Percentiles rank a stretch among this genome's conserved stretches.
These are phyloP conservation scores for Saturnispora halmiae DNA, from an alignment of 805 yeast species.

Conservation along the genomic window DNA sequence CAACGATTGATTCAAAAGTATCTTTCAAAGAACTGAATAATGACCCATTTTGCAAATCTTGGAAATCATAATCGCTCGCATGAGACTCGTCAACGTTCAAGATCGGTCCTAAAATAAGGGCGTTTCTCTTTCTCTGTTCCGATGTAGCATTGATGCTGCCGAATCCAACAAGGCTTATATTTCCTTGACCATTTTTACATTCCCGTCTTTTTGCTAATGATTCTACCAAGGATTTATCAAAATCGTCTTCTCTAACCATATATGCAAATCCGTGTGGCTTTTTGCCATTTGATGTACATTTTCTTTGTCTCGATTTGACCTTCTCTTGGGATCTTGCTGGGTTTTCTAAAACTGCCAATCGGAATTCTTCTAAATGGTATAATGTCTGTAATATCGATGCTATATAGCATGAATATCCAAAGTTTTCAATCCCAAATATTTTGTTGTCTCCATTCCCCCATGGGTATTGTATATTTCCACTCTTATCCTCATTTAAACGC, in stretches of 20 bases:
- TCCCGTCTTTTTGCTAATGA: background rate
- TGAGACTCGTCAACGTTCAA: conserved; percentile 68
- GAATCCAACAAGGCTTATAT: conserved; percentile 38
- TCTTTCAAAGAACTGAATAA: conserved; percentile 70
- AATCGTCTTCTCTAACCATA: conserved; percentile 8
- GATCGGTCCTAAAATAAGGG: conserved; percentile 74
- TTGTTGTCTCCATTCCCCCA: conserved; percentile 63
- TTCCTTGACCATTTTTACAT: conserved; percentile 33
- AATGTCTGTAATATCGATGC: conserved; percentile 87
- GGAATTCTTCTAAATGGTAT: conserved; percentile 62
- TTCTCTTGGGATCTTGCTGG: conserved; percentile 31
- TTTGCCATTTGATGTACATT: conserved; percentile 32
- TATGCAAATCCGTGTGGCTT: conserved; percentile 33
- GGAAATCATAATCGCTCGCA: conserved; percentile 39
- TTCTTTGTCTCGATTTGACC: conserved; percentile 29
- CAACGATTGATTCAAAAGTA: conserved; percentile 74
- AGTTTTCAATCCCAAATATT: conserved; percentile 74
- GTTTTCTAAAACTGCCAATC: conserved; percentile 43
- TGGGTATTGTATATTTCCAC: conserved; percentile 30
- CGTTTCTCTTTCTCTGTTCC: conserved; percentile 72
- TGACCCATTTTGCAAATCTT: conserved; percentile 20
- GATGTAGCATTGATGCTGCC: conserved; percentile 38
- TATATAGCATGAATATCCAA: conserved; percentile 90
- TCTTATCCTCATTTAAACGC: too few species aligned
- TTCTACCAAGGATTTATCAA: background rate